Evolutionary conservation across 2,329 filamentous ascomycete species (phyloP).

Genomic region (Verruconis gallopava): DNA sequence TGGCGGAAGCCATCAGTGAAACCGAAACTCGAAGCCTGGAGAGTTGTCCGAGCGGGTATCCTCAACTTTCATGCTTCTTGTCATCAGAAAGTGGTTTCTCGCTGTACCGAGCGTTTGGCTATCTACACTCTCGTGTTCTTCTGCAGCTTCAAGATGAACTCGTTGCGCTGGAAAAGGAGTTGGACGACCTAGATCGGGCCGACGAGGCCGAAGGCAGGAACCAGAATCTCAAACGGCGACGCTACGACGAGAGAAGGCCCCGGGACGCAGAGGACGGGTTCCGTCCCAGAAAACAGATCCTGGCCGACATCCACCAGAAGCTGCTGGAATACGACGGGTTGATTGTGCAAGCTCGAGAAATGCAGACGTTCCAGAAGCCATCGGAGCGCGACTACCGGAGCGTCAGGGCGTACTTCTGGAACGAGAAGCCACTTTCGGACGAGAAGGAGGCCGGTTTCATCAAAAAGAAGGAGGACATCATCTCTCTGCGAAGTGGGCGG

Average conservation of each 20-base stretch:
- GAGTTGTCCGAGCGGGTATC: constrained; percentile 26
- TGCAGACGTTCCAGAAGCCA: constrained; percentile 26
- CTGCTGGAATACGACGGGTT: constrained; percentile 19
- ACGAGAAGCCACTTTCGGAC: constrained; percentile 22
- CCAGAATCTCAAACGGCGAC: constrained; percentile 9
- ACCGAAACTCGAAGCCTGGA: constrained; percentile 18
- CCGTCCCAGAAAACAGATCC: constrained; percentile 13
- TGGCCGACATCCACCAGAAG: constrained; percentile 15
- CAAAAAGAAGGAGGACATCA: constrained; percentile 28
- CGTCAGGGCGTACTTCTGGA: constrained; percentile 24
- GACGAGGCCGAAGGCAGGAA: constrained; percentile 11
- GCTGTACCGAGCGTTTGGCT: constrained; percentile 27
- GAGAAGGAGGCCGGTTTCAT: constrained; percentile 25
- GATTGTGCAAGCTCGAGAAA: constrained; percentile 25
- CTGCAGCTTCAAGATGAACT: constrained; percentile 27
- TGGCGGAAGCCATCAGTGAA: not conserved
- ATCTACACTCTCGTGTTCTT: constrained; percentile 27
- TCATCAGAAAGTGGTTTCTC: constrained; percentile 27
- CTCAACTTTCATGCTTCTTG: constrained; percentile 26
- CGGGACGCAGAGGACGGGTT: constrained; percentile 9
- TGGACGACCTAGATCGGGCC: constrained; percentile 19
- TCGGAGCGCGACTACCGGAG: constrained; percentile 27
- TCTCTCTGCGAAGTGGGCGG: constrained; percentile 26
- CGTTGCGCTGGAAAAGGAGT: constrained; percentile 22
- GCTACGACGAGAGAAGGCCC: constrained; percentile 11